A percentile compares a stretch with the other conserved stretches of the same genome.
phyloP scores from a whole-genome alignment of 441 rosid genomes.

The Erysimum cheiri region DNA sequence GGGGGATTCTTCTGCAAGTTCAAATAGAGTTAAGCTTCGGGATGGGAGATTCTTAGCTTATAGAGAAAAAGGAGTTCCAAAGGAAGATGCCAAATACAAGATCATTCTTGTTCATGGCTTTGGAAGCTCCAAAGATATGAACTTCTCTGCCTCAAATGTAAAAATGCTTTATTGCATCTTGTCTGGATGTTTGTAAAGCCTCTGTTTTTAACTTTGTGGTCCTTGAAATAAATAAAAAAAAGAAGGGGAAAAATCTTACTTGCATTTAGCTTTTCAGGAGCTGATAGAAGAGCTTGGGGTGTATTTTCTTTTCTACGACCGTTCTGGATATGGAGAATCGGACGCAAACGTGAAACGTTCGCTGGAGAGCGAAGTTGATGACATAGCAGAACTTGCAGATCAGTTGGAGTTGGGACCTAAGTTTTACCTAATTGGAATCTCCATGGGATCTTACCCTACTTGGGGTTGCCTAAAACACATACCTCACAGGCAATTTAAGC shows the following conservation, averaged over 20 bases:
- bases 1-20: conserved; percentile 45
- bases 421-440: conserved; percentile 61
- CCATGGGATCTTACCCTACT: conserved; percentile 68
- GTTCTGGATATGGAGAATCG: conserved; percentile 72
- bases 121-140: conserved; percentile 90
- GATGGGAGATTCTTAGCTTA: conserved; percentile 86
- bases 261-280: conserved; percentile 57
- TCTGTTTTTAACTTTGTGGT: not conserved
- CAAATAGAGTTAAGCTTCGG: conserved; percentile 63
- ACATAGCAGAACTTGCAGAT: conserved; percentile 65
- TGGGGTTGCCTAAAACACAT: conserved; percentile 69
- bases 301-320: conserved; percentile 58
- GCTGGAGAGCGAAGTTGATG: conserved; percentile 56
- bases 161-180: not conserved
- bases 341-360: conserved; percentile 55
- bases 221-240: not conserved
- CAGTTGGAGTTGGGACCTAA: conserved; percentile 56
- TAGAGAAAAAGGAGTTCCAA: conserved; percentile 73
- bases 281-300: conserved; percentile 53
- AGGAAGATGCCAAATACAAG: conserved; percentile 55
- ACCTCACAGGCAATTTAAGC: conserved; percentile 65
- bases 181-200: conserved; percentile 9
- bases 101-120: conserved; percentile 87
- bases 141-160: conserved; percentile 74
- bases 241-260: not conserved